Percentiles rank a stretch among this genome's conserved stretches.
phyloP scores from a whole-genome alignment of 108 stramenopile genomes.

The Fragilaria radians region DNA sequence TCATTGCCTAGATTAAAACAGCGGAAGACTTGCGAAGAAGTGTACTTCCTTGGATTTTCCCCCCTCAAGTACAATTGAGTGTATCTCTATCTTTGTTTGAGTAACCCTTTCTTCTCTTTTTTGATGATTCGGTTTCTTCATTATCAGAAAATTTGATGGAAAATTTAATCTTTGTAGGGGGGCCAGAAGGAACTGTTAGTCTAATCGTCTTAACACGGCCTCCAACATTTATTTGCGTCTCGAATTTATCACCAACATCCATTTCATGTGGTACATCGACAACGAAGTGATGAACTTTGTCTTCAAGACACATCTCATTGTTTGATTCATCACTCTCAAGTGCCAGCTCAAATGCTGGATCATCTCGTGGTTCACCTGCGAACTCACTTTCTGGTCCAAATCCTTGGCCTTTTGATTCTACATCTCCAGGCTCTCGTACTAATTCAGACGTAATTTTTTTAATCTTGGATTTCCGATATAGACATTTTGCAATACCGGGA shows the following conservation, averaged over 20 bases:
- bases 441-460: too few relatives aligned
- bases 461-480: constrained; percentile 10
- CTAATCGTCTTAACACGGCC: constrained; percentile 28
- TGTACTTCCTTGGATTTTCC: too few relatives aligned
- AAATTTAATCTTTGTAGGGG: constrained; percentile 30
- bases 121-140: not conserved
- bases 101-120: not conserved
- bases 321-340: not conserved
- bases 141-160: not conserved
- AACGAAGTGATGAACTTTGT: constrained; percentile 22
- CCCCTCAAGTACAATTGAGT: too few relatives aligned
- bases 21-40: too few relatives aligned
- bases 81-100: too few relatives aligned
- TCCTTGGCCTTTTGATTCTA: constrained; percentile 6
- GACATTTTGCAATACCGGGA: constrained; percentile 21
- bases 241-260: constrained; percentile 33
- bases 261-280: constrained; percentile 38
- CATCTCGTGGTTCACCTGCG: not conserved
- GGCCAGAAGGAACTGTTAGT: constrained; percentile 38
- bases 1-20: too few relatives aligned
- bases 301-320: not conserved
- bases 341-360: constrained; percentile 2
- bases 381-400: constrained; percentile 1
- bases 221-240: constrained; percentile 36
- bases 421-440: too few relatives aligned